Conservation (phyloP, 2,329 filamentous ascomycete species). For the Beauveria caledonica region DNA sequence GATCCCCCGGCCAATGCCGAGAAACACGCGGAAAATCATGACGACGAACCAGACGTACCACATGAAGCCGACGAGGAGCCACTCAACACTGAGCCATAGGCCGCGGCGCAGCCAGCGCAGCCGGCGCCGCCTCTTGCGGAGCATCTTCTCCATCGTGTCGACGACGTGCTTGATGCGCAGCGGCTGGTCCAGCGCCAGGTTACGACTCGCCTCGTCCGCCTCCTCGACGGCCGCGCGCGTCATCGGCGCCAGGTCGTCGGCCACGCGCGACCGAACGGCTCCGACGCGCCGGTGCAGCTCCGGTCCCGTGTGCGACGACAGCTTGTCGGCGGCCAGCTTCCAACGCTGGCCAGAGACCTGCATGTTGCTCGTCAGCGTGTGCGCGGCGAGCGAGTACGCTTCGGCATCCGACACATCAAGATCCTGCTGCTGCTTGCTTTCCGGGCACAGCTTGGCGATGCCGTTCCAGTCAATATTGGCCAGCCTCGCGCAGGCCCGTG, state of each 20-base stretch:
- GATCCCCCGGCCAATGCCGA: slow-evolving; percentile 53
- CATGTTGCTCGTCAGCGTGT: slow-evolving; percentile 41
- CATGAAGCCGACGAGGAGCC: slow-evolving; percentile 79
- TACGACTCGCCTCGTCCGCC: slow-evolving; percentile 68
- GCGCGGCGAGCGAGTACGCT: slow-evolving; percentile 44
- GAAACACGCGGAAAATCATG: slow-evolving; percentile 59
- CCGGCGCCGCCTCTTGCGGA: slow-evolving; percentile 56
- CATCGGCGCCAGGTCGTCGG: slow-evolving; percentile 46
- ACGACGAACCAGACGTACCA: slow-evolving; percentile 94
- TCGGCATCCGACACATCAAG: slow-evolving; percentile 33
- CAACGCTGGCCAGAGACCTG: slow-evolving; percentile 43
- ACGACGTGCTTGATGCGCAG: slow-evolving; percentile 72
- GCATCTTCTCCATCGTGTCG: slow-evolving; percentile 70
- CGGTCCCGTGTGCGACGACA: slow-evolving; percentile 48
- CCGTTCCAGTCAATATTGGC: slow-evolving; percentile 31
- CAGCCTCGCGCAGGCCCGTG: slow-evolving; percentile 16
- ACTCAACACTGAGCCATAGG: slow-evolving; percentile 79
- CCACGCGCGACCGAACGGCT: slow-evolving; percentile 37
- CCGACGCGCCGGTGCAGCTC: slow-evolving; percentile 42
- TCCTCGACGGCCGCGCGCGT: slow-evolving; percentile 65
- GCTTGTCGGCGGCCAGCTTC: slow-evolving; percentile 50
- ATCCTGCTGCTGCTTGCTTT: slow-evolving; percentile 23
- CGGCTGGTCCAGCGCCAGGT: slow-evolving; percentile 68
- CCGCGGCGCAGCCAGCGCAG: slow-evolving; percentile 68
- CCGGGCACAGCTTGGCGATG: slow-evolving; percentile 33